Base-by-base conservation (phyloP, 805 yeast species). In the Spathaspora boniae region DNA sequence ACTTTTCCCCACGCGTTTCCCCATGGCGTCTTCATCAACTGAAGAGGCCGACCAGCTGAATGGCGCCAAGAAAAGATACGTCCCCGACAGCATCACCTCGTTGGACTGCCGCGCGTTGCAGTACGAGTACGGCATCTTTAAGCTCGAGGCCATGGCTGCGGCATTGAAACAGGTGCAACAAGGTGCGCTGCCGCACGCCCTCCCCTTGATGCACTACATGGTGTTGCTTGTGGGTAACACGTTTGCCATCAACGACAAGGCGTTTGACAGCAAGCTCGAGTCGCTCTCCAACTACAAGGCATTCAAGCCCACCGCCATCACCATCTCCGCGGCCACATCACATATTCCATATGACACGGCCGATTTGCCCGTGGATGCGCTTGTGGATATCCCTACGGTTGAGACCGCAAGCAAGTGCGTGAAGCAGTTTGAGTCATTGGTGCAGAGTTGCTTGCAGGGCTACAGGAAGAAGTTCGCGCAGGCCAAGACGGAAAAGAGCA, bases 71-170 rank as follows among this genome's bases (percentile, higher is more conserved):
- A n/a, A n/a, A n/a, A 9, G 3, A 29, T 18, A 14, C 4, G 8
- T 14, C 11, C 37, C 31, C 9, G 17, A 20, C 4, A 15, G 14
- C 5, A 38, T 38, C 18, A 36, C 43, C 20, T 40, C 40, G 9
- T 16, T 36, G 16, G 43, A 40, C 28, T 36, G 41, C 9, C 71
- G 72, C 41, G 63, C 78, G 16, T 54, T 81, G 3, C 85, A 82
- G 51, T 82, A 73, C 53, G 71, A 69, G 37, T 76, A 76, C 46
- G 74, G 78, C 7, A 58, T 72, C 3, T 50, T 57, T 37, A 79
- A 78, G 48, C 47, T 79, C 17, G 60, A 60, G 24, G 54, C 56
- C 22, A 51, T 72, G 30, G 40, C 58, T 3, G 53, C 62, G 12
- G 51, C 64, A 16, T 45, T 72, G n/a, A 53, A 45, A 16, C 16